phyloP scores from a whole-genome alignment of 2,329 filamentous ascomycete species.

The Byssothecium circinans region DNA sequence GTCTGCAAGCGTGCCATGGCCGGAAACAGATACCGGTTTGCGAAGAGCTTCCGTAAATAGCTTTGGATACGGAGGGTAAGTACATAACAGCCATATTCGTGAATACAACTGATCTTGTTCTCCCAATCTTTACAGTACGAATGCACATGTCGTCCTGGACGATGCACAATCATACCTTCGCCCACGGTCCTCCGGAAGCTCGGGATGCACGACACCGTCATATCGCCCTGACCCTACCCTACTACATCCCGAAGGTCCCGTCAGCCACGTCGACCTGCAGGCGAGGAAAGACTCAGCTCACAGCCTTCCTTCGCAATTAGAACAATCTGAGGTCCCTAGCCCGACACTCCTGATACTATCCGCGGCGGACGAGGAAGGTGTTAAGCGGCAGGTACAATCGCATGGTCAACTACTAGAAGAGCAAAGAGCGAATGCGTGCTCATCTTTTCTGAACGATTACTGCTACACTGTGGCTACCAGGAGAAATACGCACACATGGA shows the following conservation, averaged over 20 bases:
- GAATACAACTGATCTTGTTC: too few species aligned
- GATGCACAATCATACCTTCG: slow-evolving; percentile 16
- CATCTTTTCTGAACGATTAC: not conserved
- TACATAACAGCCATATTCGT: not conserved
- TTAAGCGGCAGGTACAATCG: not conserved
- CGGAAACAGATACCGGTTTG: slow-evolving; percentile 2
- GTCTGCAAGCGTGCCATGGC: slow-evolving; percentile 12
- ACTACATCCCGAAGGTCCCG: not conserved
- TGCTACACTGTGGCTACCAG: not conserved
- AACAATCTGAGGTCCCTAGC: not conserved
- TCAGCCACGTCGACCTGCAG: not conserved
- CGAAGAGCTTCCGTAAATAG: slow-evolving; percentile 25
- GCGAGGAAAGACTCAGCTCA: not conserved
- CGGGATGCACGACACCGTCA: not conserved
- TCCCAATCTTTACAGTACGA: too few species aligned
- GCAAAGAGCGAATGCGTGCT: not conserved
- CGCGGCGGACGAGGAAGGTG: not conserved
- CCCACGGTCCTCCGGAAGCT: not conserved
- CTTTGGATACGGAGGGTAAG: not conserved
- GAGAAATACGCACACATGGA: not conserved
- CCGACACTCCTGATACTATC: slow-evolving; percentile 2
- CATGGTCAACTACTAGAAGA: not conserved
- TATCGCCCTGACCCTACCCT: not conserved
- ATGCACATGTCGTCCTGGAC: slow-evolving; percentile 19
- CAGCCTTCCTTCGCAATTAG: not conserved